Percentiles rank a stretch among this genome's conserved stretches.
These are phyloP conservation scores for Polygonum maritimum DNA, from an alignment of 148 eudicot species.

Conservation along the genomic window DNA sequence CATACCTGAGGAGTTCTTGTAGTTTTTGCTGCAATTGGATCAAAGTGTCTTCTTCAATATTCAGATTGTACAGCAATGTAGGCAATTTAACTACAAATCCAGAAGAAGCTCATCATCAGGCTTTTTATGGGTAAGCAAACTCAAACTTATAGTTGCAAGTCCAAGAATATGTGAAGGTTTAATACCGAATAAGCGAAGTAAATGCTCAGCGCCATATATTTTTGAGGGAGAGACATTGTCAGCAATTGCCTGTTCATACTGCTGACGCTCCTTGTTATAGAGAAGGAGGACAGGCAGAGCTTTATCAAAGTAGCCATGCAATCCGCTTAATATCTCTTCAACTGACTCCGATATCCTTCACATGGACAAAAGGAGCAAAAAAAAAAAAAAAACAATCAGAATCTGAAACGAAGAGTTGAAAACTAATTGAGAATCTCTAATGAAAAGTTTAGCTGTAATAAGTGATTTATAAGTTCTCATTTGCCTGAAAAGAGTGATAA, in stretches of 20 bases:
- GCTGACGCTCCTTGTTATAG: slow-evolving; percentile 51
- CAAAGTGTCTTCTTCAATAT: slow-evolving; percentile 45
- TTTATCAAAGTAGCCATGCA: slow-evolving; percentile 53
- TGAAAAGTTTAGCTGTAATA: not conserved
- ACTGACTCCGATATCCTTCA: slow-evolving; percentile 36
- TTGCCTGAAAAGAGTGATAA: not conserved
- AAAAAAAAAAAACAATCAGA: no score
- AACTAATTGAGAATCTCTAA: not conserved
- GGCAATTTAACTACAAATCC: slow-evolving; percentile 63
- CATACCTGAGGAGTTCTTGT: slow-evolving; percentile 54
- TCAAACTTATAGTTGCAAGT: not conserved
- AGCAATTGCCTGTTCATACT: slow-evolving; percentile 32
- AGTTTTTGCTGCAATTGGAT: slow-evolving; percentile 41
- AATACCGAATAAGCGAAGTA: slow-evolving; percentile 42
- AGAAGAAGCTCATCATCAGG: slow-evolving; percentile 2
- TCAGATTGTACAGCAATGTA: slow-evolving; percentile 30
- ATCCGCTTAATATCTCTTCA: slow-evolving; percentile 46
- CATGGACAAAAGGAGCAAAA: slow-evolving; percentile 2
- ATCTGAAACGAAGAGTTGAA: no score
- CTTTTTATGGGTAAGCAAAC: not conserved
- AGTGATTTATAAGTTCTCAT: not conserved
- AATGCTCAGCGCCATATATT: slow-evolving; percentile 68
- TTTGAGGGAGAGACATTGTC: slow-evolving; percentile 35
- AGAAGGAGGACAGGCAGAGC: slow-evolving; percentile 52
- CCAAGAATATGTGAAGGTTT: no score